Percentiles rank a stretch among this genome's conserved stretches.
These are phyloP conservation scores for Arthrobotrys iridis DNA, from an alignment of 2,329 filamentous ascomycete species.

Conservation along the genomic window DNA sequence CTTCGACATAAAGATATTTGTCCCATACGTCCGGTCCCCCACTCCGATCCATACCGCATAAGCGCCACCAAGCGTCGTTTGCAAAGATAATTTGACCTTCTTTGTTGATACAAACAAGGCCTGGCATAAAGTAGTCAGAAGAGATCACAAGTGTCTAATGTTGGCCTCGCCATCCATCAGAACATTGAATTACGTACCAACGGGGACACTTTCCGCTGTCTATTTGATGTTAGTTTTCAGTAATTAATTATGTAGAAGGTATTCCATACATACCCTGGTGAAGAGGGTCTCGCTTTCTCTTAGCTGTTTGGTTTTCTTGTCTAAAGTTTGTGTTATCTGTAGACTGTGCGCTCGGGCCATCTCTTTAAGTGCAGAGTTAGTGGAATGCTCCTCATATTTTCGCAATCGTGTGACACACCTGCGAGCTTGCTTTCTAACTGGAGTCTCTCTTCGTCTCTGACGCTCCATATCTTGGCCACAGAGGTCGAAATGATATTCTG, in stretches of 20 bases:
- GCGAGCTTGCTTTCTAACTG: slow-evolving; percentile 37
- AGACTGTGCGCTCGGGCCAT: slow-evolving; percentile 40
- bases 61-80: slow-evolving; percentile 71
- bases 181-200: slow-evolving; percentile 65
- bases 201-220: slow-evolving; percentile 85
- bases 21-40: slow-evolving; percentile 42
- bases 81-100: slow-evolving; percentile 78
- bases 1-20: slow-evolving; percentile 45
- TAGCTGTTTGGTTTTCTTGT: slow-evolving; percentile 67
- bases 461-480: slow-evolving; percentile 48
- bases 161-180: background rate
- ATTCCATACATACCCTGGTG: slow-evolving; percentile 63
- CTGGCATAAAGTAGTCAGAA: background rate
- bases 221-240: slow-evolving; percentile 60
- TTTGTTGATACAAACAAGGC: slow-evolving; percentile 81
- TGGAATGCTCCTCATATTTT: background rate
- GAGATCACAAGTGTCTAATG: background rate
- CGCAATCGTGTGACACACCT: background rate
- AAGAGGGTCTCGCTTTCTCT: slow-evolving; percentile 79
- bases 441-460: slow-evolving; percentile 38
- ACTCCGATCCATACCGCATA: slow-evolving; percentile 48
- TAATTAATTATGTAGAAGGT: background rate
- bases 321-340: slow-evolving; percentile 39
- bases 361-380: background rate
- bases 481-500: slow-evolving; percentile 42